A percentile compares a stretch with the other conserved stretches of the same genome.
Conservation (phyloP, 2,329 filamentous ascomycete genomes). For the Sodiomyces alkalinus region DNA sequence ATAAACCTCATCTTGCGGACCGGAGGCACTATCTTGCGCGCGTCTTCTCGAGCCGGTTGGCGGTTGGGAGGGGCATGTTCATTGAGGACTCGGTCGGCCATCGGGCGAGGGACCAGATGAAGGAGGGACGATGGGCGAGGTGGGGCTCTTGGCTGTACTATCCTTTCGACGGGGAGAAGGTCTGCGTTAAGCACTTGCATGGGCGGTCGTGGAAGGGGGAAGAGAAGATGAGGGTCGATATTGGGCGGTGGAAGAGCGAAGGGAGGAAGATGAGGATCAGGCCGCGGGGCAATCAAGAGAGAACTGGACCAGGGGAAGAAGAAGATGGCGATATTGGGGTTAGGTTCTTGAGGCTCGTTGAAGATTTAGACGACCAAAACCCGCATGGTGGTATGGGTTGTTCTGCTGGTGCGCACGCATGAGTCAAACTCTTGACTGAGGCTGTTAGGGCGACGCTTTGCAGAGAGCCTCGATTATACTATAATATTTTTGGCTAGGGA, state of each 20-base stretch:
- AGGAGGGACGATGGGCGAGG: constrained; percentile 31
- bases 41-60: constrained; percentile 33
- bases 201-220: constrained; percentile 33
- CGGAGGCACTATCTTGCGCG: constrained; percentile 31
- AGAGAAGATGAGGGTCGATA: constrained; percentile 14
- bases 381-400: too few species aligned
- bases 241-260: not conserved
- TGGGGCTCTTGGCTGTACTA: constrained; percentile 44
- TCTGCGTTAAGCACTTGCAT: constrained; percentile 34
- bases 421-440: too few species aligned
- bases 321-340: not conserved
- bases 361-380: too few species aligned
- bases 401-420: too few species aligned
- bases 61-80: constrained; percentile 35
- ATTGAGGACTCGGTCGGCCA: constrained; percentile 43
- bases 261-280: too few species aligned
- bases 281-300: too few species aligned
- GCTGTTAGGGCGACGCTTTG: too few species aligned
- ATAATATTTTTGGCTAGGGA: too few species aligned
- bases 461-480: too few species aligned
- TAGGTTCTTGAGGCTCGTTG: too few species aligned
- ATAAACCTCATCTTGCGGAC: constrained; percentile 38
- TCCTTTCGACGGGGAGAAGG: constrained; percentile 25
- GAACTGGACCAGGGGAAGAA: not conserved
- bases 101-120: constrained; percentile 39